These are phyloP conservation scores for Roridomyces roridus DNA, from an alignment of 768 basidiomycete species.

Conservation along the genomic window DNA sequence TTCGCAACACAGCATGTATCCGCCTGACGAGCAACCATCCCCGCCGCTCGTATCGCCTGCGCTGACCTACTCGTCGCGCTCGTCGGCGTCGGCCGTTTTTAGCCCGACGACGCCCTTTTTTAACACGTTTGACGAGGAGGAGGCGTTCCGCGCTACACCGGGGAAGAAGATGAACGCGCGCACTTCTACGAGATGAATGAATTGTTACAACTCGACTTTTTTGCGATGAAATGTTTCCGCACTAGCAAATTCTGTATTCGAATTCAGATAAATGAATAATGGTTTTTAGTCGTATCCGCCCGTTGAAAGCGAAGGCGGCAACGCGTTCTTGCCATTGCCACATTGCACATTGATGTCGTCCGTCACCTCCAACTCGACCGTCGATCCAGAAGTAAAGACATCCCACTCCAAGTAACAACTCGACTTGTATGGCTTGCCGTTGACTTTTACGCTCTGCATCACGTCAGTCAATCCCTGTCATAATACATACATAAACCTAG, in stretches of 20 bases:
- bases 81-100: slow-evolving; percentile 62
- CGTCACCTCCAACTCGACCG: slow-evolving; percentile 61
- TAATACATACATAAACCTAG: neutral
- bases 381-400: slow-evolving; percentile 57
- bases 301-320: slow-evolving; percentile 71
- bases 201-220: neutral
- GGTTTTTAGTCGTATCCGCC: slow-evolving; percentile 53
- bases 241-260: too few species aligned
- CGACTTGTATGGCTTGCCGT: slow-evolving; percentile 63
- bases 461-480: neutral
- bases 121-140: slow-evolving; percentile 52
- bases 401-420: slow-evolving; percentile 74
- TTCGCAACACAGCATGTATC: slow-evolving; percentile 2
- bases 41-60: slow-evolving; percentile 70
- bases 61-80: slow-evolving; percentile 66
- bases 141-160: slow-evolving; percentile 12
- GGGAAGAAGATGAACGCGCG: slow-evolving; percentile 16
- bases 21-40: slow-evolving; percentile 43
- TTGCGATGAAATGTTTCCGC: neutral
- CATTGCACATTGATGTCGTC: slow-evolving; percentile 59
- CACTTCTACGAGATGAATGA: slow-evolving; percentile 16
- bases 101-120: slow-evolving; percentile 79
- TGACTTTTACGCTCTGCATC: slow-evolving; percentile 58
- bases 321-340: slow-evolving; percentile 48
- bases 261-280: neutral